These are phyloP conservation scores for Lindgomyces ingoldianus DNA, from an alignment of 495 filamentous ascomycete species.

Conservation along the genomic window DNA sequence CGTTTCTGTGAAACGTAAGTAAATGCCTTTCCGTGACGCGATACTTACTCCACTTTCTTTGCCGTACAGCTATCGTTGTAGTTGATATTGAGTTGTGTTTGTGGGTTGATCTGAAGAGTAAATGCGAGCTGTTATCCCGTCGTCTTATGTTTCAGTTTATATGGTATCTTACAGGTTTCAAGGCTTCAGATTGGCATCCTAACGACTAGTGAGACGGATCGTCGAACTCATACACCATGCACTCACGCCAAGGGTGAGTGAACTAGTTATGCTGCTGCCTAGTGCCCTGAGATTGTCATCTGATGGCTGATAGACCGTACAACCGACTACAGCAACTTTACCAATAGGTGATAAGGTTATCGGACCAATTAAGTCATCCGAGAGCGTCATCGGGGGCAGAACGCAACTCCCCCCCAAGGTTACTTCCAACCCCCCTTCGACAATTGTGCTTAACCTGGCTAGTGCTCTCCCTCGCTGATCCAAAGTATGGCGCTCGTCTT, in stretches of 20 bases:
- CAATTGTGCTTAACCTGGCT: too few relatives aligned
- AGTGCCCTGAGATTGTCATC: neutral
- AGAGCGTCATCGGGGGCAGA: too few relatives aligned
- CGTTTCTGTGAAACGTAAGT: slow-evolving; percentile 2
- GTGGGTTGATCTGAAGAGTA: neutral
- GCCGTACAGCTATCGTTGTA: neutral
- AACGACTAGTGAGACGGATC: neutral
- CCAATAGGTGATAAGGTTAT: too few relatives aligned
- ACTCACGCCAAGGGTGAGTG: neutral
- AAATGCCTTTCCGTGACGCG: neutral
- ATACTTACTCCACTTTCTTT: neutral
- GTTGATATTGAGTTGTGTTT: neutral
- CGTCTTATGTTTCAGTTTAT: neutral
- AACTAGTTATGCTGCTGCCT: neutral
- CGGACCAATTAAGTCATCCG: too few relatives aligned
- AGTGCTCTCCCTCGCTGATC: too few relatives aligned
- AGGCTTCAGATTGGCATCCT: neutral
- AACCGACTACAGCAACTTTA: neutral
- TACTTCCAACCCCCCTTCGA: too few relatives aligned
- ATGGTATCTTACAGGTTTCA: neutral
- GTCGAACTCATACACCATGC: neutral
- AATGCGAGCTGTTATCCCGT: neutral
- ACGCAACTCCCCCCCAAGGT: too few relatives aligned
- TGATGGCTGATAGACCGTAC: neutral
- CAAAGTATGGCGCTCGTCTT: too few relatives aligned